Evolutionary conservation across 495 filamentous ascomycete species (phyloP), one percentile per base, ranked within the genome.

Genomic region (Venustampulla echinocandica): DNA sequence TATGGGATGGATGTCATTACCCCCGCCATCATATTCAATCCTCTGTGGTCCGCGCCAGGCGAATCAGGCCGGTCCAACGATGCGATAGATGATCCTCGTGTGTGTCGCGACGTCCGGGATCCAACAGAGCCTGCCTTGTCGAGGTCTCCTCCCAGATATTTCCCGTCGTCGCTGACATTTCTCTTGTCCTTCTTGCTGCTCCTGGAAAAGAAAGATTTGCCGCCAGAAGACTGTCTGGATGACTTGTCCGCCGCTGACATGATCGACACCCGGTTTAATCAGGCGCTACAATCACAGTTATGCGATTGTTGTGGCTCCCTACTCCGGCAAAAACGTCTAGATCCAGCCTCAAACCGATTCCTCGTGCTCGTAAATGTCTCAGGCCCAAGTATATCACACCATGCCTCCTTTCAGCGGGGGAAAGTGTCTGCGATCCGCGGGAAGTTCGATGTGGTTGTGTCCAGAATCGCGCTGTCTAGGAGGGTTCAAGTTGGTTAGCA

Each of bases 1-100:
- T 90, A 96, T 10, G 92, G 87, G 47, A 98, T 90, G 1, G 84
- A 82, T 6, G 89, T 87, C 48, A 95, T 87, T 11, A 90, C 76
- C 38, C 88, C 92, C n/a, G 90, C 79, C 24, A 76, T 85, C 64
- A 80, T 80, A 47, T 84, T 81, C 18, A 93, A 58, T 30, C 74
- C 78, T n/a, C 50, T 61, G 45, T 60, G 57, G 33, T 73, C 73
- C 50, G 49, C 56, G 20, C 55, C 55, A 55, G 71, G 64, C 25
- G 74, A 67, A 46, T 61, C 59, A 5, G 77, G 77, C 36, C 74
- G 64, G 48, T 90, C 86, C 54, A 85, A 58, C 1, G 86, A 89
- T 45, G 80, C 71, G 49, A 85, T 68, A n/a, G 85, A 90, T 15
- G 81, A 81, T 25, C 82, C 79, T 58, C 88, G 81, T 42, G 82